These are phyloP conservation scores for Trametes sanguinea DNA, from an alignment of 768 basidiomycete genomes.

Conservation along the genomic window DNA sequence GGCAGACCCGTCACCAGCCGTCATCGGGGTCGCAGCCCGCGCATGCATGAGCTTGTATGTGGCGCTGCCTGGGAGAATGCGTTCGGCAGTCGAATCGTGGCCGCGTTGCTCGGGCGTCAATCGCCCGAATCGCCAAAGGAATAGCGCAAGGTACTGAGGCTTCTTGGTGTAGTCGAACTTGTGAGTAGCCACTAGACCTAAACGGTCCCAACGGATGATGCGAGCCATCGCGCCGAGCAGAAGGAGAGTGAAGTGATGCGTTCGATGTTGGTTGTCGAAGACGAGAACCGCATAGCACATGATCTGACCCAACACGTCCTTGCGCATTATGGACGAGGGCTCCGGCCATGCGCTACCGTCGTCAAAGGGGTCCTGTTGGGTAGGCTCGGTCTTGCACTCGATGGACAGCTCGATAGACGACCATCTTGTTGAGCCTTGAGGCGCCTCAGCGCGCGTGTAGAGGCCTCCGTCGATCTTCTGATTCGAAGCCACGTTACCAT, in stretches of 20 bases:
- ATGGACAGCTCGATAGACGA: constrained; percentile 1
- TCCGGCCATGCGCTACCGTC: neutral
- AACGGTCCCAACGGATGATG: constrained; percentile 8
- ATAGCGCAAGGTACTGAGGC: neutral
- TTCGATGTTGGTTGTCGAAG: constrained; percentile 1
- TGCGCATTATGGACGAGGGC: neutral
- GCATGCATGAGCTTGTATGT: neutral
- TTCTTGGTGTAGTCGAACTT: constrained; percentile 9
- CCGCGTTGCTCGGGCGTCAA: neutral
- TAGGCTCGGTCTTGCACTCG: constrained; percentile 4
- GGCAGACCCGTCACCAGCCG: neutral
- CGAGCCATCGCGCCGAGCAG: constrained; percentile 4
- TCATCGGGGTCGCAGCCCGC: neutral
- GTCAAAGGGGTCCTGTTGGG: constrained; percentile 5
- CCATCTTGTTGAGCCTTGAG: neutral
- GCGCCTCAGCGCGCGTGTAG: neutral
- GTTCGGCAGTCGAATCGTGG: constrained; percentile 3
- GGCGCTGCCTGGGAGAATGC: neutral
- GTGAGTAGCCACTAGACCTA: neutral
- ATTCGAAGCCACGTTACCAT: neutral
- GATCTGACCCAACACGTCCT: neutral
- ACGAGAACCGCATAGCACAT: neutral
- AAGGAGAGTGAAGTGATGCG: constrained; percentile 3
- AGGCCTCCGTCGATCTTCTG: neutral
- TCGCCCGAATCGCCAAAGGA: constrained; percentile 1